Conservation (phyloP, 2,329 filamentous ascomycete species). For the Talaromyces islandicus region DNA sequence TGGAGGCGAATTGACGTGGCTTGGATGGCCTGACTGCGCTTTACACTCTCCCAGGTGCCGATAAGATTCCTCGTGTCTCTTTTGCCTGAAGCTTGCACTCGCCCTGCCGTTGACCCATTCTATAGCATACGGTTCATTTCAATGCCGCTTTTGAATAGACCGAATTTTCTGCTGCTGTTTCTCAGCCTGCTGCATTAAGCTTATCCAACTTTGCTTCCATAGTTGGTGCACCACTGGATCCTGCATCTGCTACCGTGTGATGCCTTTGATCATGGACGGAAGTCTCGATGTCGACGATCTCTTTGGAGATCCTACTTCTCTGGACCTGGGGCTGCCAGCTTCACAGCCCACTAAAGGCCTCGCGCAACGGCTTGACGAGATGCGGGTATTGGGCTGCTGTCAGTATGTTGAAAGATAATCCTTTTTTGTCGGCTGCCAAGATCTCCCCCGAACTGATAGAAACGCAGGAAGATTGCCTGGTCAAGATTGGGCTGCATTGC, state of each 20-base stretch:
- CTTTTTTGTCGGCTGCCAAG: not conserved
- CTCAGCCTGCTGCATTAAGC: not conserved
- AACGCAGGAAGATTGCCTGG: slow-evolving; percentile 70
- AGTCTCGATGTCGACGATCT: slow-evolving; percentile 63
- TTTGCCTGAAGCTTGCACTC: not conserved
- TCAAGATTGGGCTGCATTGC: slow-evolving; percentile 83
- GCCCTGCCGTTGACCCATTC: not conserved
- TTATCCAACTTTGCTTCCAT: not conserved
- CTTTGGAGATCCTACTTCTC: slow-evolving; percentile 60
- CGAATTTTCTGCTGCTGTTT: not conserved
- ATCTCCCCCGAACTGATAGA: slow-evolving; percentile 16
- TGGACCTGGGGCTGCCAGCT: slow-evolving; percentile 54
- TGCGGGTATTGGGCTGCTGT: slow-evolving; percentile 69
- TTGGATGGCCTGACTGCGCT: not conserved
- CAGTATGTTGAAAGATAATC: slow-evolving; percentile 55
- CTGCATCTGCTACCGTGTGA: slow-evolving; percentile 18
- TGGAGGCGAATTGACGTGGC: not conserved
- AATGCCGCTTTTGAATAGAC: not conserved
- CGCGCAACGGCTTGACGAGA: slow-evolving; percentile 67
- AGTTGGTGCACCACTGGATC: not conserved
- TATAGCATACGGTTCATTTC: not conserved
- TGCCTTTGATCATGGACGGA: slow-evolving; percentile 51
- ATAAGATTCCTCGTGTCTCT: not conserved
- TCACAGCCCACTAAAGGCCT: slow-evolving; percentile 59
- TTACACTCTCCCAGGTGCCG: not conserved